A percentile compares a stretch with the other conserved stretches of the same genome.
phyloP scores from a whole-genome alignment of 2,329 filamentous ascomycete genomes.

The Cytospora leucostoma region DNA sequence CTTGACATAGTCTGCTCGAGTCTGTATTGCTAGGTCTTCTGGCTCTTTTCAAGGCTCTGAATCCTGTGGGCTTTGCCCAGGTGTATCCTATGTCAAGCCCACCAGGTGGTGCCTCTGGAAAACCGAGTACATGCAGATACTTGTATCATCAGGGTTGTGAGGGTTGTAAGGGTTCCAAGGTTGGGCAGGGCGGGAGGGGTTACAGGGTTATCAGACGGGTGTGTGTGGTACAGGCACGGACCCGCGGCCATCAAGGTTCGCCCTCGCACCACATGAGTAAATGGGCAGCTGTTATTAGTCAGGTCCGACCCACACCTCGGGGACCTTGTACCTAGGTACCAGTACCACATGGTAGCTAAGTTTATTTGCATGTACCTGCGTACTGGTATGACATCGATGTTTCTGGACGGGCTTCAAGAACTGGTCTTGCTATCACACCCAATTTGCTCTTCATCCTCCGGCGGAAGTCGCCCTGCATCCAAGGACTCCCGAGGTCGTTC shows the following conservation, averaged over 20 bases:
- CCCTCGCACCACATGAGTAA: slow-evolving; percentile 11
- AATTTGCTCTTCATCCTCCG: not conserved
- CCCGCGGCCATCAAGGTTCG: not conserved
- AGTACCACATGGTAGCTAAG: not conserved
- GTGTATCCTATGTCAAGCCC: too few relatives aligned
- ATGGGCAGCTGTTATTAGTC: slow-evolving; percentile 20
- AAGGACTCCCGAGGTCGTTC: not conserved
- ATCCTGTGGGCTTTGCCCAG: not conserved
- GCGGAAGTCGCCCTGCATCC: not conserved
- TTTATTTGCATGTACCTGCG: not conserved
- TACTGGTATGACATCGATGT: not conserved
- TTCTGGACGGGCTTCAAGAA: not conserved
- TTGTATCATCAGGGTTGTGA: not conserved
- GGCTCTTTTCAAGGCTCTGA: not conserved
- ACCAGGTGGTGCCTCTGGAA: too few relatives aligned
- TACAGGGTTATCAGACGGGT: too few relatives aligned
- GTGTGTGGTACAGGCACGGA: not conserved
- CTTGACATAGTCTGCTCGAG: not conserved
- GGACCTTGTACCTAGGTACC: not conserved
- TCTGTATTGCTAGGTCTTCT: too few relatives aligned
- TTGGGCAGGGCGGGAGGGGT: too few relatives aligned
- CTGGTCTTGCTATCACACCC: not conserved
- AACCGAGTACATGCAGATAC: not conserved
- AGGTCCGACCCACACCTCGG: not conserved
- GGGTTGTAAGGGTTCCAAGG: too few relatives aligned